Evolutionary conservation across 495 filamentous ascomycete genomes (phyloP).

Genomic region (Articulospora tetracladia): DNA sequence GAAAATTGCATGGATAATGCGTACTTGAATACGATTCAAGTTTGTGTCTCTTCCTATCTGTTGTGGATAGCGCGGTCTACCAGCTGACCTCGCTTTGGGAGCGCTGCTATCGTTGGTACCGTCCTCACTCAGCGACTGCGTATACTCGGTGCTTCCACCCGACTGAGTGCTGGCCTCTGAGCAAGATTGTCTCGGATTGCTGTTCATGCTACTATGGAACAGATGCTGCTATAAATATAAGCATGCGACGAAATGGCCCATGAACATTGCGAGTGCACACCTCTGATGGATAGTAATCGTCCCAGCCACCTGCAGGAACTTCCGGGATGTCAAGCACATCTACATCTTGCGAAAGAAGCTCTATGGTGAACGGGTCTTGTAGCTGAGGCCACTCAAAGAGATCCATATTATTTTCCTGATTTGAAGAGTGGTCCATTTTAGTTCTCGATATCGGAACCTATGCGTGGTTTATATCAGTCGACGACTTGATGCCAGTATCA

Average conservation of each 20-base stretch:
- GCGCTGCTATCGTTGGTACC: not conserved
- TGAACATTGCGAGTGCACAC: not conserved
- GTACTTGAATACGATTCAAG: constrained; percentile 9
- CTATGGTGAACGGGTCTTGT: not conserved
- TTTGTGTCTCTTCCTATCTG: constrained; percentile 1
- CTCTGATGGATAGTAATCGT: not conserved
- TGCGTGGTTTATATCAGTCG: not conserved
- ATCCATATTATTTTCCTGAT: not conserved
- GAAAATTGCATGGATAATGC: not conserved
- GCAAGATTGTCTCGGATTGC: not conserved
- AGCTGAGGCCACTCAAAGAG: not conserved
- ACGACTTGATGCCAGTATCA: not conserved
- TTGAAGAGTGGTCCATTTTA: not conserved
- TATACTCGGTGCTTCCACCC: not conserved
- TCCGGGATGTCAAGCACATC: not conserved
- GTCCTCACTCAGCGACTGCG: not conserved
- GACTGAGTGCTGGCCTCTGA: not conserved
- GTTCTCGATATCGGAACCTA: not conserved
- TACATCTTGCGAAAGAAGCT: not conserved
- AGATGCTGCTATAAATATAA: not conserved
- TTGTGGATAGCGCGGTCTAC: constrained; percentile 1
- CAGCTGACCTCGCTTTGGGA: not conserved
- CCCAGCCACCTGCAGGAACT: not conserved
- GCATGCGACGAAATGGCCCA: not conserved
- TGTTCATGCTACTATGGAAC: not conserved